These are phyloP conservation scores for Cenchrus purpureus DNA, from an alignment of 176 grass and related monocot genomes.

Conservation along the genomic window DNA sequence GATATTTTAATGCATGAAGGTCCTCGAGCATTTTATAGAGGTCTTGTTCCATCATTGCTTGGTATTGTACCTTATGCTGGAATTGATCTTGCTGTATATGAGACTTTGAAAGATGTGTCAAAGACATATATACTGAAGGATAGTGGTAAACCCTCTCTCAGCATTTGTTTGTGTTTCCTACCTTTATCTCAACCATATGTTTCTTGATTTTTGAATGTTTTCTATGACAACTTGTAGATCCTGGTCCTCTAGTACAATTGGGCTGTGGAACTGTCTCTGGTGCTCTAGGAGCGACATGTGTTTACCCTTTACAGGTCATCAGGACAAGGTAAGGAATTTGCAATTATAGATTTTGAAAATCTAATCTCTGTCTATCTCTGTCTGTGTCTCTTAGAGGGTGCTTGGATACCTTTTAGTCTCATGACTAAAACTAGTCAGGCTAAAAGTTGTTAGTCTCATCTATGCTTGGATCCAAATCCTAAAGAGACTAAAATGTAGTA, in stretches of 20 bases:
- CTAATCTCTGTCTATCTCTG: background rate
- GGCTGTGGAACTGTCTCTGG: conserved; percentile 90
- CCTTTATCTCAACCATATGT: conserved; percentile 17
- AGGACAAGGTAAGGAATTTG: conserved; percentile 78
- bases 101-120: conserved; percentile 93
- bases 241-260: conserved; percentile 87
- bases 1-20: conserved; percentile 91
- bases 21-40: conserved; percentile 90
- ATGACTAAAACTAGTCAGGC: too few relatives aligned
- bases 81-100: conserved; percentile 94
- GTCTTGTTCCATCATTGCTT: conserved; percentile 84
- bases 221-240: conserved; percentile 63
- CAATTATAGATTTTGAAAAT: conserved; percentile 13
- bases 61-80: conserved; percentile 96
- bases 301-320: conserved; percentile 98
- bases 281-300: conserved; percentile 90
- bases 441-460: too few relatives aligned
- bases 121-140: conserved; percentile 85
- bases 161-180: conserved; percentile 11
- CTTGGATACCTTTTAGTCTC: too few relatives aligned
- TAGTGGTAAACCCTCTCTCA: conserved; percentile 58
- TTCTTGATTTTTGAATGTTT: conserved; percentile 41
- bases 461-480: too few relatives aligned
- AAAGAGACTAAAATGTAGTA: too few relatives aligned
- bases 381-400: background rate